Conservation (phyloP, 1,139 yeast genomes). For the Debaryomyces coudertii region DNA sequence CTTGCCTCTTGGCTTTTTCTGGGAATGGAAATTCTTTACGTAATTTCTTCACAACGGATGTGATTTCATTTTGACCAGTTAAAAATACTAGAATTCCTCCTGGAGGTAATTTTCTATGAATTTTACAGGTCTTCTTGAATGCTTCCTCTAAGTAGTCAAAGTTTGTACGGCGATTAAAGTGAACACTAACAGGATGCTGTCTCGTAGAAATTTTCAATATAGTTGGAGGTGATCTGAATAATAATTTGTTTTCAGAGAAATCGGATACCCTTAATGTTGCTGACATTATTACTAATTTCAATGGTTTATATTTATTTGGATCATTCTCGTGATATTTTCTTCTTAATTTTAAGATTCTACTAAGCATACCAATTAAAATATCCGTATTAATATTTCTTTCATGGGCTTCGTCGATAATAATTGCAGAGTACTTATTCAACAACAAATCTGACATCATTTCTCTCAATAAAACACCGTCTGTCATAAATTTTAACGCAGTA, state of each 20-base stretch:
- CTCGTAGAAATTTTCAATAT: constrained; percentile 90
- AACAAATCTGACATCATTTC: constrained; percentile 90
- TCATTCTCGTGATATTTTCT: constrained; percentile 53
- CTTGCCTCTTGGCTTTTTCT: constrained; percentile 23
- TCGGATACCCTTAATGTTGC: constrained; percentile 95
- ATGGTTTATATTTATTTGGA: constrained; percentile 55
- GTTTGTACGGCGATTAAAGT: constrained; percentile 80
- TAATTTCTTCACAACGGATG: constrained; percentile 69
- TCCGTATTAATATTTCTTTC: constrained; percentile 96
- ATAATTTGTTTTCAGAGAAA: constrained; percentile 75
- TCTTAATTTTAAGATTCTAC: constrained; percentile 82
- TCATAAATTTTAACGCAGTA: constrained; percentile 93
- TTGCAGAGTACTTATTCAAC: constrained; percentile 77
- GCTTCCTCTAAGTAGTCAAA: constrained; percentile 86
- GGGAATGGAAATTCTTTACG: constrained; percentile 70
- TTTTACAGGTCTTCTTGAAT: constrained; percentile 79
- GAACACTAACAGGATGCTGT: constrained; percentile 92
- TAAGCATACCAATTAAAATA: constrained; percentile 89
- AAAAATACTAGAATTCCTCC: constrained; percentile 92
- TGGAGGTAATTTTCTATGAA: constrained; percentile 83
- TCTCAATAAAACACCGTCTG: constrained; percentile 94
- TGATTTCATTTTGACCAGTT: constrained; percentile 94
- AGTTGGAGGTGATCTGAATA: constrained; percentile 86
- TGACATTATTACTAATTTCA: constrained; percentile 82
- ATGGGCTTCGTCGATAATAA: constrained; percentile 96